Evolutionary conservation across 2,329 filamentous ascomycete genomes (phyloP).

Genomic region (Aureobasidium sp.): DNA sequence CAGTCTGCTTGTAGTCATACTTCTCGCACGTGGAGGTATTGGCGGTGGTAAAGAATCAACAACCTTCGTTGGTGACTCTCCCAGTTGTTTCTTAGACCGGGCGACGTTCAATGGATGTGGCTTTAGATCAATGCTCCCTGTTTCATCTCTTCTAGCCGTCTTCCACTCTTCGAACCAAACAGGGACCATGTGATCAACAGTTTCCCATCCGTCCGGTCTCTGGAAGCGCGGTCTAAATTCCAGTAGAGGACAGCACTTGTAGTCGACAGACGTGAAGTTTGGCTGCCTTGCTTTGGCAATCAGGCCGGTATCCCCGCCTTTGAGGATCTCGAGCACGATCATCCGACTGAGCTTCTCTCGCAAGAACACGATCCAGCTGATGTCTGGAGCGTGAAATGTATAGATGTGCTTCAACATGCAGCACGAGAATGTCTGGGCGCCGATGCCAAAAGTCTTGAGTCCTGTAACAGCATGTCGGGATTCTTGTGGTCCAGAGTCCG

Average conservation of each 20-base stretch:
- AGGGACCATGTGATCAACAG: constrained; percentile 12
- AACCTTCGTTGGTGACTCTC: too few species aligned
- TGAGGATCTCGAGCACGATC: constrained; percentile 3
- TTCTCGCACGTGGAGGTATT: not conserved
- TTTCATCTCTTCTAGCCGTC: not conserved
- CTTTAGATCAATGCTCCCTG: not conserved
- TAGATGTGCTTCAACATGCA: constrained; percentile 11
- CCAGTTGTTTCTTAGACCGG: not conserved
- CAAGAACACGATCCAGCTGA: constrained; percentile 6
- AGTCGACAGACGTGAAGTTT: not conserved
- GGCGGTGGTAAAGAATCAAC: not conserved
- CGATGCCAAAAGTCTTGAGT: constrained; percentile 5
- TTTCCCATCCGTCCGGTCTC: constrained; percentile 4
- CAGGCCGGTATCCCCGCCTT: not conserved
- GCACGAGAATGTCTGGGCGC: constrained; percentile 2
- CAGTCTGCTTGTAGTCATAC: not conserved
- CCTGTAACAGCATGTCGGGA: not conserved
- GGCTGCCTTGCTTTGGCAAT: not conserved
- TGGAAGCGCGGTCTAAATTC: not conserved
- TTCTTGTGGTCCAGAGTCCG: not conserved
- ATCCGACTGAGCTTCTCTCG: not conserved
- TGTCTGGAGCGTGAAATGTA: not conserved
- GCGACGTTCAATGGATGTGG: not conserved
- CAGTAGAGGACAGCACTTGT: not conserved
- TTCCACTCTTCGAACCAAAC: constrained; percentile 12